Evolutionary conservation across 2,329 filamentous ascomycete species (phyloP).

Genomic region (Pseudogymnoascus sp.): DNA sequence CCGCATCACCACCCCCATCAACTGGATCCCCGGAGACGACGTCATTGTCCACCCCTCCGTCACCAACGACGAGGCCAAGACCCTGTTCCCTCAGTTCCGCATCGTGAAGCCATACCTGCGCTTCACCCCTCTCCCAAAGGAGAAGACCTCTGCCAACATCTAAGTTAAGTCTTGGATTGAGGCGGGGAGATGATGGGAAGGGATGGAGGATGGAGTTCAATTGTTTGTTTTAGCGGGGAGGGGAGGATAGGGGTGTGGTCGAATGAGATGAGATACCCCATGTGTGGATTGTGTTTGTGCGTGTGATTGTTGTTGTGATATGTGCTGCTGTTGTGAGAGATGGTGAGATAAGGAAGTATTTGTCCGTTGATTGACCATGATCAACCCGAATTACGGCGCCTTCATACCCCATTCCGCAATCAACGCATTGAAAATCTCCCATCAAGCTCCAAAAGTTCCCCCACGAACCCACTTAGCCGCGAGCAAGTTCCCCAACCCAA

Average conservation of each 20-base stretch:
- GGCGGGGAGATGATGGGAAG: not conserved
- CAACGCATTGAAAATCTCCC: not conserved
- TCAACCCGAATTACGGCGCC: not conserved
- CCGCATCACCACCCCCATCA: constrained; percentile 80
- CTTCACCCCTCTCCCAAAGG: constrained; percentile 60
- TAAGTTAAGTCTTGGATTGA: constrained; percentile 12
- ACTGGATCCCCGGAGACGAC: constrained; percentile 83
- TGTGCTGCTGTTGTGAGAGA: not conserved
- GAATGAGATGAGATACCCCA: not conserved
- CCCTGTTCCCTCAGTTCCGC: constrained; percentile 73
- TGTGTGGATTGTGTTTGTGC: not conserved
- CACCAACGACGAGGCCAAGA: constrained; percentile 76
- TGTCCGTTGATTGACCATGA: not conserved
- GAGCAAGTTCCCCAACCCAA: not conserved
- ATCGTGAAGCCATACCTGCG: constrained; percentile 66
- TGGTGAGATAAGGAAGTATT: not conserved
- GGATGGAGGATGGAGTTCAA: not conserved
- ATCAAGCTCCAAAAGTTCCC: not conserved
- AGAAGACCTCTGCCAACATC: constrained; percentile 30
- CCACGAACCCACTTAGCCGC: not conserved
- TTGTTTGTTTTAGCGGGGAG: not conserved
- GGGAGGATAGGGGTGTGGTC: not conserved
- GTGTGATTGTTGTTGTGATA: not conserved
- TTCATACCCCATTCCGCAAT: not conserved
- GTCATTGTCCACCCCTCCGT: constrained; percentile 84